phyloP scores from a whole-genome alignment of 2,329 filamentous ascomycete species.

The Curvularia verruculosa region DNA sequence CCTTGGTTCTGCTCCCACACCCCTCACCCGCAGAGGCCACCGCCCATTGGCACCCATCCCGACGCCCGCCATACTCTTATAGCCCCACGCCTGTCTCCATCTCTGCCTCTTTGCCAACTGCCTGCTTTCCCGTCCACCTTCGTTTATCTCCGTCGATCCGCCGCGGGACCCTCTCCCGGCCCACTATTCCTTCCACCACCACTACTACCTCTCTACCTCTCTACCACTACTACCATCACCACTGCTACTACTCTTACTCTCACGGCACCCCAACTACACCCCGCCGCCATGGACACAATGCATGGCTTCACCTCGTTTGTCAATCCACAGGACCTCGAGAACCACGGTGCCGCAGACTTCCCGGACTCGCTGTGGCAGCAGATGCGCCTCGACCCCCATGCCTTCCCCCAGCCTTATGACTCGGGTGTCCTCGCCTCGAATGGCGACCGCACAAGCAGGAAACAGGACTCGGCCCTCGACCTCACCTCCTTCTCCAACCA shows the following conservation, averaged over 20 bases:
- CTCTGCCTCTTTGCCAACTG: conserved; percentile 9
- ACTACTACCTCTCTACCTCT: neutral
- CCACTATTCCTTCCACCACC: conserved; percentile 7
- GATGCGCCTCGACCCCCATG: conserved; percentile 15
- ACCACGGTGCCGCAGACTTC: conserved; percentile 18
- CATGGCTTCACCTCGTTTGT: conserved; percentile 27
- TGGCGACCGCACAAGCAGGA: conserved; percentile 21
- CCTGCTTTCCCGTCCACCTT: conserved; percentile 14
- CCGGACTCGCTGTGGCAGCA: conserved; percentile 23
- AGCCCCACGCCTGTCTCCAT: conserved; percentile 11
- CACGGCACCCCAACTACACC: neutral
- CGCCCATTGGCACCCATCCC: conserved; percentile 12
- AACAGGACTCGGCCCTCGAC: conserved; percentile 36
- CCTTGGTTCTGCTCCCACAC: conserved; percentile 17
- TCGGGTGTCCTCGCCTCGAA: conserved; percentile 8
- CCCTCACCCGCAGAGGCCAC: conserved; percentile 20
- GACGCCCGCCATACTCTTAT: conserved; percentile 13
- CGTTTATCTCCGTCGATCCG: conserved; percentile 15
- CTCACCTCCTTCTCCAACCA: conserved; percentile 23
- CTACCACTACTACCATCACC: neutral
- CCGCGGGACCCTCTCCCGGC: conserved; percentile 13
- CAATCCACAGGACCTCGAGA: conserved; percentile 25
- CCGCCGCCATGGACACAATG: conserved; percentile 26
- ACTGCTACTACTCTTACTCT: neutral
- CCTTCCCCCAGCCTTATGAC: conserved; percentile 12